phyloP scores from a whole-genome alignment of 495 filamentous ascomycete genomes.

The Penicillium steckii region DNA sequence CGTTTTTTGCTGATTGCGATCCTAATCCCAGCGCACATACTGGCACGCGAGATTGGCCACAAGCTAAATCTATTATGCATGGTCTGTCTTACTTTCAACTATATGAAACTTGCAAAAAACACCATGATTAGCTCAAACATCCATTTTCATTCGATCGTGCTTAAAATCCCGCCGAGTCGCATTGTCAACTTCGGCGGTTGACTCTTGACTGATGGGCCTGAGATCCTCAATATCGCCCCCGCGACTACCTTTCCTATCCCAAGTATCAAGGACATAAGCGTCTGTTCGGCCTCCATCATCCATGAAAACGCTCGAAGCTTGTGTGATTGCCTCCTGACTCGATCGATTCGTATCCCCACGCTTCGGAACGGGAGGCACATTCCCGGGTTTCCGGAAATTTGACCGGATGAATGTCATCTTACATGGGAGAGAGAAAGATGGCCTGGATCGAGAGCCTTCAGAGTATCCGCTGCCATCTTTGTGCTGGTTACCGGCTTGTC shows the following conservation, averaged over 20 bases:
- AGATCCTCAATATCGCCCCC: conserved; percentile 7
- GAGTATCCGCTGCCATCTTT: conserved; percentile 10
- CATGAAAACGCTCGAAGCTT: conserved; percentile 8
- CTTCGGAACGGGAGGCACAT: background rate
- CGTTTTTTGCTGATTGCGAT: too few relatives aligned
- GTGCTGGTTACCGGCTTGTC: conserved; percentile 16
- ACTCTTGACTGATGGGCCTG: conserved; percentile 8
- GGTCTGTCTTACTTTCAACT: too few relatives aligned
- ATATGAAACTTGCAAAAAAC: background rate
- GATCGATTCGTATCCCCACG: conserved; percentile 8
- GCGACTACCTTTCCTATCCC: background rate
- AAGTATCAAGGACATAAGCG: conserved; percentile 9
- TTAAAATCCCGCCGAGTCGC: background rate
- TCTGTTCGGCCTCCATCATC: conserved; percentile 13
- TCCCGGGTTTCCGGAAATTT: conserved; percentile 5
- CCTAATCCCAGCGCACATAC: too few relatives aligned
- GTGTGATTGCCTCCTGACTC: conserved; percentile 24
- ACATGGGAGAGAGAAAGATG: conserved; percentile 20
- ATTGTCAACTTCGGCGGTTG: background rate
- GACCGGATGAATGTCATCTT: conserved; percentile 11
- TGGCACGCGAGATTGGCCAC: too few relatives aligned
- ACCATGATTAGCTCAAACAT: background rate
- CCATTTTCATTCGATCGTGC: background rate
- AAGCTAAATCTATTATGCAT: too few relatives aligned
- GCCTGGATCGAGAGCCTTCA: conserved; percentile 15